Percentiles rank a stretch among this genome's conserved stretches.
phyloP scores from a whole-genome alignment of 2,329 filamentous ascomycete genomes.

The Pseudogymnoascus sp. region DNA sequence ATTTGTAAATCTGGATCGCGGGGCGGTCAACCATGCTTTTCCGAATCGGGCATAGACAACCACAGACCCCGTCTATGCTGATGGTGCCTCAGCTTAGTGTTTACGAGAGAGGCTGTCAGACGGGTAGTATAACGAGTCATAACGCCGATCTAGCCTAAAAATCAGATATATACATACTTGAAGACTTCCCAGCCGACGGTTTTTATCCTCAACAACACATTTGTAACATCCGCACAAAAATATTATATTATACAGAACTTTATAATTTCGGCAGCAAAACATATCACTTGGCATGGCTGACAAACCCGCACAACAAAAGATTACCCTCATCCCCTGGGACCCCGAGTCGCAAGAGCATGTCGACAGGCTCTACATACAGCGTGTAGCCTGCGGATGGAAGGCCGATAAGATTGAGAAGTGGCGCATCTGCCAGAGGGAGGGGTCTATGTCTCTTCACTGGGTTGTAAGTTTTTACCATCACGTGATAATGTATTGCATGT shows the following conservation, averaged over 20 bases:
- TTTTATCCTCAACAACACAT: background rate
- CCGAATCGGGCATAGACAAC: background rate
- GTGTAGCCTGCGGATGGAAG: conserved; percentile 42
- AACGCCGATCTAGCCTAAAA: background rate
- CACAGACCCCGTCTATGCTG: background rate
- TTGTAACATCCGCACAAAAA: background rate
- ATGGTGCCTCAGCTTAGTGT: background rate
- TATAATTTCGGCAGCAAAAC: background rate
- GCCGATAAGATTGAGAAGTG: conserved; percentile 31
- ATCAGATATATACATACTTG: background rate
- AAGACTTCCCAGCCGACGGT: background rate
- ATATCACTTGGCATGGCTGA: background rate
- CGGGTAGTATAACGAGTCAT: background rate
- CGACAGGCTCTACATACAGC: conserved; percentile 38
- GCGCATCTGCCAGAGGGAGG: conserved; percentile 17
- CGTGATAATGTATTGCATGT: background rate
- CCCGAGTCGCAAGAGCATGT: conserved; percentile 34
- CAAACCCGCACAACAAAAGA: conserved; percentile 17
- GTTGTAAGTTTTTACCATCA: conserved; percentile 18
- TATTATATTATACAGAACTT: background rate
- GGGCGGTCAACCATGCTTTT: background rate
- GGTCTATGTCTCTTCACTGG: conserved; percentile 23
- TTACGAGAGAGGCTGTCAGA: background rate
- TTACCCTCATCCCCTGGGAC: conserved; percentile 43
- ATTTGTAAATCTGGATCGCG: background rate